Conservation (phyloP, 1,139 yeast genomes). For the Yamadazyma sp. region DNA sequence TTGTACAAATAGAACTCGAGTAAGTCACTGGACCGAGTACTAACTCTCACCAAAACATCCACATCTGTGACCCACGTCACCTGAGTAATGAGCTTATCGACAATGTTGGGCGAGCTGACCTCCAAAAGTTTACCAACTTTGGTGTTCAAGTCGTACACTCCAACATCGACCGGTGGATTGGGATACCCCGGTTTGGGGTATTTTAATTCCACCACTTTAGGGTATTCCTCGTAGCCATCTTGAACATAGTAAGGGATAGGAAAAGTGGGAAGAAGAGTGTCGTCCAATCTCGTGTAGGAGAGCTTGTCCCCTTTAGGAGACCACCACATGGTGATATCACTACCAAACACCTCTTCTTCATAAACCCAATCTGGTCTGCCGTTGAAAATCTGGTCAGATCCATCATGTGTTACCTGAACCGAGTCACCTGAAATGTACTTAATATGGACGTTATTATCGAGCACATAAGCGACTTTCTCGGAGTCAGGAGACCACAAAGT, state of each 20-base stretch:
- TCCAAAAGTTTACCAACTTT: constrained; percentile 18
- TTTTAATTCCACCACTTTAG: constrained; percentile 37
- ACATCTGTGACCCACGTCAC: constrained; percentile 44
- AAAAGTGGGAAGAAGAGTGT: constrained; percentile 52
- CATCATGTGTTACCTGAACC: constrained; percentile 49
- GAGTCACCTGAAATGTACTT: constrained; percentile 20
- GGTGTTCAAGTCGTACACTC: constrained; percentile 29
- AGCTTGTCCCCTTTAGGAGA: constrained; percentile 52
- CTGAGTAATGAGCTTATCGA: constrained; percentile 38
- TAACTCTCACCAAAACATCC: constrained; percentile 34
- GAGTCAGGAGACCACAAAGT: constrained; percentile 81
- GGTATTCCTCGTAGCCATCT: constrained; percentile 42
- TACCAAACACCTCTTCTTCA: constrained; percentile 57
- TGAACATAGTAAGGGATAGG: constrained; percentile 57
- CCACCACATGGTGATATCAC: constrained; percentile 59
- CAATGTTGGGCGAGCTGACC: constrained; percentile 24
- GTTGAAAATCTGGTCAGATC: constrained; percentile 48
- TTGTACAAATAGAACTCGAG: constrained; percentile 41
- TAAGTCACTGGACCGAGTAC: constrained; percentile 48
- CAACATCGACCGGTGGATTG: constrained; percentile 41
- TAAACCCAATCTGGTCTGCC: constrained; percentile 67
- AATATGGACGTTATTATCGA: constrained; percentile 59
- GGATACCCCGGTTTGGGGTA: constrained; percentile 51
- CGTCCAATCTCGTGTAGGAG: constrained; percentile 50
- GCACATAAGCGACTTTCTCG: constrained; percentile 63